phyloP scores from a whole-genome alignment of 768 basidiomycete species.

The Rhodosporidiobolus odoratus region DNA sequence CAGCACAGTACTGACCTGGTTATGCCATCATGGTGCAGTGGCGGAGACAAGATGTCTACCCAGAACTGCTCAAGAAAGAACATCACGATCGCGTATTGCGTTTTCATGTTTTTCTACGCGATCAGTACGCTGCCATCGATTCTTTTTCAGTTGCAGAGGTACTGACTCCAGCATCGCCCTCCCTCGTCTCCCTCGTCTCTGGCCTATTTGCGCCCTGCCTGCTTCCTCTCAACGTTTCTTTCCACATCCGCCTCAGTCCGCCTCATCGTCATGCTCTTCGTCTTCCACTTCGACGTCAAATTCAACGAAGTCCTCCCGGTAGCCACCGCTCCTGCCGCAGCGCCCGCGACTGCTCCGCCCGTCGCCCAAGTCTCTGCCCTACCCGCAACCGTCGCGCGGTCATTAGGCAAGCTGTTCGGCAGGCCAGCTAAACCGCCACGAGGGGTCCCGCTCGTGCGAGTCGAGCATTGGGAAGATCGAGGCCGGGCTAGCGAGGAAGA shows the following conservation, averaged over 20 bases:
- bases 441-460: not conserved
- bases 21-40: not conserved
- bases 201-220: rapidly evolving
- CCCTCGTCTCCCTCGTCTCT: not conserved
- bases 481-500: too few relatives aligned
- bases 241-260: not conserved
- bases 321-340: not conserved
- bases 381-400: not conserved
- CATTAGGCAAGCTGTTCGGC: not conserved
- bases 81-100: slow-evolving; percentile 7
- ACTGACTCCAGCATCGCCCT: not conserved
- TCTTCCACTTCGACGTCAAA: slow-evolving; percentile 5
- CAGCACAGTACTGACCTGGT: not conserved
- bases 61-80: not conserved
- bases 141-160: too few relatives aligned
- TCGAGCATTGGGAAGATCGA: too few relatives aligned
- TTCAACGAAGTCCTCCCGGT: slow-evolving; percentile 3
- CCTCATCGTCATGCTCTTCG: slow-evolving; percentile 5
- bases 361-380: not conserved
- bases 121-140: slow-evolving; percentile 1
- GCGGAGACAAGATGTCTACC: not conserved
- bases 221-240: not conserved
- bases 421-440: too few relatives aligned
- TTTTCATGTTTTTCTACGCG: slow-evolving; percentile 2
- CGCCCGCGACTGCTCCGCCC: not conserved